phyloP scores from a whole-genome alignment of 202 grass and related monocot genomes.

The Panicum virgatum region DNA sequence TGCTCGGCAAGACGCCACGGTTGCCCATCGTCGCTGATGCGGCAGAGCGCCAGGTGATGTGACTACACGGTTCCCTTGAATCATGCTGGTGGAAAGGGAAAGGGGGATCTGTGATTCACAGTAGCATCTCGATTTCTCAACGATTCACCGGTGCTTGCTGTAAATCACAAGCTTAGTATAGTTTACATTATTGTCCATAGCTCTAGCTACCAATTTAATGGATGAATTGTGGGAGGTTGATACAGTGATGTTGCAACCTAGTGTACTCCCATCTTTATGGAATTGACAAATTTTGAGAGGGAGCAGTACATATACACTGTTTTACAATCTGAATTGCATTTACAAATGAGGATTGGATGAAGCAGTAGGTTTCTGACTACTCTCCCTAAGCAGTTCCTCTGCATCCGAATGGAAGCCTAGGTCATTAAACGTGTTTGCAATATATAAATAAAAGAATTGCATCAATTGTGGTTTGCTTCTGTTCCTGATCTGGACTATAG shows the following conservation, averaged over 20 bases:
- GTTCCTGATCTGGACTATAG: constrained; percentile 1
- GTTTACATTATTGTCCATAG: constrained; percentile 33
- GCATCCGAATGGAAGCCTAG: constrained; percentile 31
- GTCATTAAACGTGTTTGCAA: constrained; percentile 45
- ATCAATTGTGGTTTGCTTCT: constrained; percentile 14
- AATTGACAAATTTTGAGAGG: constrained; percentile 33
- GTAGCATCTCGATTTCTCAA: neutral
- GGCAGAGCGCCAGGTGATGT: constrained; percentile 96
- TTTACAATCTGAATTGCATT: constrained; percentile 48
- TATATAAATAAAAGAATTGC: constrained; percentile 44
- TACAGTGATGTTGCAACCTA: constrained; percentile 24
- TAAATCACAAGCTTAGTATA: constrained; percentile 41
- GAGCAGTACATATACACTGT: constrained; percentile 29
- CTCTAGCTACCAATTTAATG: constrained; percentile 23
- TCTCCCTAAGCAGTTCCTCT: constrained; percentile 25
- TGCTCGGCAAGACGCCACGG: constrained; percentile 74
- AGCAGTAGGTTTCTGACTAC: neutral
- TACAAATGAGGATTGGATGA: constrained; percentile 40
- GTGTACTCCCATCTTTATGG: constrained; percentile 31
- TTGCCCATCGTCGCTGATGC: constrained; percentile 85
- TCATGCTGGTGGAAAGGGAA: constrained; percentile 18
- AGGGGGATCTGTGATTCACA: neutral
- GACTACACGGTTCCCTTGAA: constrained; percentile 16
- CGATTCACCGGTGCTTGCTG: neutral
- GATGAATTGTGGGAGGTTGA: constrained; percentile 17